Base-by-base conservation (phyloP, 768 basidiomycete genomes). In the Termitomyces bulborhizus region DNA sequence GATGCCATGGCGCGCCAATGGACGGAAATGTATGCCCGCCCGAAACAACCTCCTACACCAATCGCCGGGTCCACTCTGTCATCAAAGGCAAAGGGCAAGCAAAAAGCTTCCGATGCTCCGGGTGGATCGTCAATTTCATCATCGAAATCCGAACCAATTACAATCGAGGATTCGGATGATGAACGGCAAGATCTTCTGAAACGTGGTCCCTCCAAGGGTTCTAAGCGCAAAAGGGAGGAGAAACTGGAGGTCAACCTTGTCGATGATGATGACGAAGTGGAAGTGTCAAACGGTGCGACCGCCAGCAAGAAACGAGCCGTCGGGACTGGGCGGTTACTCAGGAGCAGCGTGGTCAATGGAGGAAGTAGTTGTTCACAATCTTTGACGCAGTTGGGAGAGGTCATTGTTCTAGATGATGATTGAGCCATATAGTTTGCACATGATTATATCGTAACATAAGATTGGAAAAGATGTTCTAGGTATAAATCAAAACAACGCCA, bases 1-100 rank as follows among this genome's bases (percentile, higher is more conserved):
- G 91, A 95, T 66, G 71, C 74, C 12, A 92, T 81, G 1, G 93
- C 93, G 4, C 80, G 83, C 36, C 78, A 85, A 57, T 93, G 90
- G 90, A 90, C 88, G 0, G 75, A 82, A 43, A 66, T 83, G 13
- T 89, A 86, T 63, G 90, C 90, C 24, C 55, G 62, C 39, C 61
- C 61, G 13, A 60, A 61, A 27, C 57, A 69, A 11, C 58, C 65
- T 7, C 57, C 67, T 24, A 57, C 59, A n/a, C 51, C 63, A 42
- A 6, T 45, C 3, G 42, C 60, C 5, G 49, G 37, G n/a, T 26
- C 37, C 12, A 48, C 62, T 18, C 26, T 57, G 15, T 51, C 64
- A 11, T 52, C 69, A 31, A 72, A 60, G 57, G 57, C 58, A 6
- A 75, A 74, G 57, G 73, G 76, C 16, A 79, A 76, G 63, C 69